phyloP scores from a whole-genome alignment of 176 grass and related monocot genomes.

The Carex parvula region DNA sequence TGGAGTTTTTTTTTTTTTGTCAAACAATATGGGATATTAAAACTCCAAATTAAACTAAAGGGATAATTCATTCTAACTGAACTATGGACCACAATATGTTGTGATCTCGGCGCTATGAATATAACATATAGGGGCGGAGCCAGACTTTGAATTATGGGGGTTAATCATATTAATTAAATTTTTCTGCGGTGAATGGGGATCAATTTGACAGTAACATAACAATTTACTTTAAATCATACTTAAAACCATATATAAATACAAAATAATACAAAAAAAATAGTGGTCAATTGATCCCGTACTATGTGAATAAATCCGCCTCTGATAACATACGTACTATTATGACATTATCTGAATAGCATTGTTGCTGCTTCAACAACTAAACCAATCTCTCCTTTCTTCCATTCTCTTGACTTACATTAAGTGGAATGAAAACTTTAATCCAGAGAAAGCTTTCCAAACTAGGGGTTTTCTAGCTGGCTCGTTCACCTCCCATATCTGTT shows the following conservation, averaged over 20 bases:
- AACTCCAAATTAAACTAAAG: background rate
- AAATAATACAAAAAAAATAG: too few species aligned
- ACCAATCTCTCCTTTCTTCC: background rate
- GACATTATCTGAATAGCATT: background rate
- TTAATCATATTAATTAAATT: too few species aligned
- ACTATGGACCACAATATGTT: too few species aligned
- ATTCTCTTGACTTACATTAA: background rate
- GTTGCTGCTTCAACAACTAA: background rate
- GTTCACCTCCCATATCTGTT: background rate
- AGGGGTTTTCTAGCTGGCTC: background rate
- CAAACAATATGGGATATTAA: background rate
- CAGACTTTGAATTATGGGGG: too few species aligned
- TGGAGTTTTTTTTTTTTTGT: background rate
- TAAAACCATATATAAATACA: too few species aligned
- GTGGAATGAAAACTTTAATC: background rate
- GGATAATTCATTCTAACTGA: too few species aligned
- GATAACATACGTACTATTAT: background rate
- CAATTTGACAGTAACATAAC: too few species aligned
- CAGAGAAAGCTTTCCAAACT: background rate
- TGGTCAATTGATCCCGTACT: too few species aligned
- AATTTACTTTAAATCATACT: too few species aligned
- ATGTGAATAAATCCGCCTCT: too few species aligned
- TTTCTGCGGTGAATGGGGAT: too few species aligned
- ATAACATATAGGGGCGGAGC: background rate
- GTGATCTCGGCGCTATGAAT: background rate